A percentile compares a stretch with the other conserved stretches of the same genome.
These are phyloP conservation scores for Gomphus bonarii DNA, from an alignment of 1,284 basidiomycete genomes.

Conservation along the genomic window DNA sequence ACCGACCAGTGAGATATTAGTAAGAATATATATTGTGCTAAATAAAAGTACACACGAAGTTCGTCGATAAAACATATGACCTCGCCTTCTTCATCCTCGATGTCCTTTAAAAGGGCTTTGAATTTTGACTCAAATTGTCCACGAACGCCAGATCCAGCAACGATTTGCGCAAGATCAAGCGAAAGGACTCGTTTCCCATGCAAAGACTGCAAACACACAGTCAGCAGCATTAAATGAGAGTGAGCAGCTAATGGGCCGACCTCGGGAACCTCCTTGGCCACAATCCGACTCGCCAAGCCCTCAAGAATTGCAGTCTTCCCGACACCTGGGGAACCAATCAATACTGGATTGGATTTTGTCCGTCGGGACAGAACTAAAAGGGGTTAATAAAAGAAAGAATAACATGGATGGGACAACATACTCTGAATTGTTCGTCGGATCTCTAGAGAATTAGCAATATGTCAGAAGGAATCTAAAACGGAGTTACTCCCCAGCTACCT, in stretches of 20 bases:
- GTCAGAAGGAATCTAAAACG: slow-evolving; percentile 1
- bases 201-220: slow-evolving; percentile 42
- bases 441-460: slow-evolving; percentile 35
- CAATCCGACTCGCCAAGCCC: slow-evolving; percentile 81
- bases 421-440: slow-evolving; percentile 87
- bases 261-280: slow-evolving; percentile 88
- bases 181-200: slow-evolving; percentile 76
- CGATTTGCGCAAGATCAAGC: slow-evolving; percentile 70
- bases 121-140: slow-evolving; percentile 92
- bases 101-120: slow-evolving; percentile 77
- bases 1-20: slow-evolving; percentile 12
- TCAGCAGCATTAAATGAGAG: background rate
- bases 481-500: slow-evolving; percentile 26
- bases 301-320: slow-evolving; percentile 93
- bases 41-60: slow-evolving; percentile 52
- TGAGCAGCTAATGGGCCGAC: slow-evolving; percentile 27
- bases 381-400: background rate
- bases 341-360: slow-evolving; percentile 84
- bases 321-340: slow-evolving; percentile 75
- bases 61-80: slow-evolving; percentile 87
- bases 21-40: background rate
- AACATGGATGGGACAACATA: slow-evolving; percentile 25
- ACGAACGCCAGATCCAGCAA: slow-evolving; percentile 82
- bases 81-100: slow-evolving; percentile 69
- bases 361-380: slow-evolving; percentile 58